A percentile compares a stretch with the other conserved stretches of the same genome.
Conservation (phyloP, 2,329 filamentous ascomycete genomes). For the Sporothrix brasiliensis region DNA sequence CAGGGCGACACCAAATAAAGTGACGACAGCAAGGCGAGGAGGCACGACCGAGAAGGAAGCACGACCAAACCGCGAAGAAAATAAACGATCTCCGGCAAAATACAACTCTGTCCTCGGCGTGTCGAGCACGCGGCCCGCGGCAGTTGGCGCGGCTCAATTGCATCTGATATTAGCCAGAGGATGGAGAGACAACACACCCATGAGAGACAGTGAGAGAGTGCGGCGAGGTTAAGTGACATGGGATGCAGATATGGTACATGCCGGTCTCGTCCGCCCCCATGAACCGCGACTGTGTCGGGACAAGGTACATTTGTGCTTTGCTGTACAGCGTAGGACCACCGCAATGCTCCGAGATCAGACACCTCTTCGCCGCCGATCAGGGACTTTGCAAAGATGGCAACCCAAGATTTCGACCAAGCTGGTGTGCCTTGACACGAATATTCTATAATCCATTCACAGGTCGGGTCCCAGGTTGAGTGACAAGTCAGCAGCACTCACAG, state of each 20-base stretch:
- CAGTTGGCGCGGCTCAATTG: conserved; percentile 11
- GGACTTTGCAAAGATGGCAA: background rate
- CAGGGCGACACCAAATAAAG: conserved; percentile 8
- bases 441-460: background rate
- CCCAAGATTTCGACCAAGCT: background rate
- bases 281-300: no score
- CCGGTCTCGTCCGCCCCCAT: background rate
- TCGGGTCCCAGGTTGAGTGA: no score
- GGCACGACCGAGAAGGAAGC: no score
- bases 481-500: no score
- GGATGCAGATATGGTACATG: background rate
- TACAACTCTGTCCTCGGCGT: background rate
- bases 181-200: background rate
- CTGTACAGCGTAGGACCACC: no score
- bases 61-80: background rate
- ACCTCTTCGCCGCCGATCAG: background rate
- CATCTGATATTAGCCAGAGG: background rate
- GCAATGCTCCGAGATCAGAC: background rate
- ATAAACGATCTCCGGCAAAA: background rate
- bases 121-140: background rate
- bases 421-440: background rate
- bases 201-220: background rate
- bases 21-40: background rate
- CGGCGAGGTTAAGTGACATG: background rate
- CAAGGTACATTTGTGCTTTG: no score